phyloP scores from a whole-genome alignment of 2,329 filamentous ascomycete genomes.

The Akanthomyces muscarius region DNA sequence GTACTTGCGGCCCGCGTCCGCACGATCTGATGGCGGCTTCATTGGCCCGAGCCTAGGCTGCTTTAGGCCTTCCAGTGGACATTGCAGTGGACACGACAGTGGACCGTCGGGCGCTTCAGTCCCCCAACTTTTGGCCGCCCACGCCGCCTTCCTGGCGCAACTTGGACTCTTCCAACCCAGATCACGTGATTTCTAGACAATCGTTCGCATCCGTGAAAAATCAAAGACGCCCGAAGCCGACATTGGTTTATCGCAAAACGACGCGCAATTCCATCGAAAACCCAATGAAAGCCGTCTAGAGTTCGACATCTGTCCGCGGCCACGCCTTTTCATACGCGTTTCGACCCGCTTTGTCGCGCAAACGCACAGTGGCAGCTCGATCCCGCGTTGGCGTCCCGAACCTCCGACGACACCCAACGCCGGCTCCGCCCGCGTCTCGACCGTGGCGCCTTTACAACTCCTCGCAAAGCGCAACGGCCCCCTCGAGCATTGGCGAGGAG shows the following conservation, averaged over 20 bases:
- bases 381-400: conserved; percentile 5
- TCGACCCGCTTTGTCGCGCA: not conserved
- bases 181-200: conserved; percentile 13
- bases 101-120: not conserved
- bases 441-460: conserved; percentile 54
- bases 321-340: conserved; percentile 8
- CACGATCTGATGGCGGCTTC: conserved; percentile 8
- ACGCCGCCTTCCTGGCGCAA: not conserved
- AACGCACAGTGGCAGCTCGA: not conserved
- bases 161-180: not conserved
- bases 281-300: conserved; percentile 8
- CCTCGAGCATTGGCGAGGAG: conserved; percentile 55
- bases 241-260: not conserved
- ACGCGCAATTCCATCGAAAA: conserved; percentile 5
- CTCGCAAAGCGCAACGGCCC: conserved; percentile 49
- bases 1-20: not conserved
- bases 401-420: not conserved
- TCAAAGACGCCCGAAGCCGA: not conserved
- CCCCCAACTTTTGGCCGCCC: not conserved
- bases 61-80: not conserved
- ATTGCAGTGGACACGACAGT: conserved; percentile 4
- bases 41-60: not conserved
- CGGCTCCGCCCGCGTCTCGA: conserved; percentile 21
- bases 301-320: not conserved
- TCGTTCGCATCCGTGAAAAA: conserved; percentile 11